Evolutionary conservation across 352 stramenopile species (phyloP).

Genomic region (Pythium folliculosum): DNA sequence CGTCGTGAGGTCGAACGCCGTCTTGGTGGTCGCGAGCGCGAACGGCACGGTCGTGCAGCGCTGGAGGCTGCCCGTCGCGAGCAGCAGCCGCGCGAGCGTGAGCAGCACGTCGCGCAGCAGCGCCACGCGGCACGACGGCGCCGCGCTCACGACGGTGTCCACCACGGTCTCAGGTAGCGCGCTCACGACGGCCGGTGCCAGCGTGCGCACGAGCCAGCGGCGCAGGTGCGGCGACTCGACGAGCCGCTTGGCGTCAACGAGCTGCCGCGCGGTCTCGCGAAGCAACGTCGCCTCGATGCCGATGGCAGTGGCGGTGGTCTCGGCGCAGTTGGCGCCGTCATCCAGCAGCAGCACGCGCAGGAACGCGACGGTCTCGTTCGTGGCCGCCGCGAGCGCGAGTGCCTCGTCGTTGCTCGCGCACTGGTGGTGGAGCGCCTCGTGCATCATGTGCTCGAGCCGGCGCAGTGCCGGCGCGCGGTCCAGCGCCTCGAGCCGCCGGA

Average conservation of each 20-base stretch:
- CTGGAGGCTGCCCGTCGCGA: conserved; percentile 40
- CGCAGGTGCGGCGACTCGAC: neutral
- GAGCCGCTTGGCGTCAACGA: neutral
- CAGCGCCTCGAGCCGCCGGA: conserved; percentile 34
- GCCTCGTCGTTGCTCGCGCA: conserved; percentile 41
- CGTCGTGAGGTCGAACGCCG: conserved; percentile 48
- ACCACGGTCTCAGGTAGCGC: conserved; percentile 7
- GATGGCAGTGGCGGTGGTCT: conserved; percentile 8
- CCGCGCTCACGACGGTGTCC: neutral
- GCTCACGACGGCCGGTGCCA: conserved; percentile 17
- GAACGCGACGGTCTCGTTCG: conserved; percentile 25
- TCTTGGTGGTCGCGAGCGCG: conserved; percentile 41
- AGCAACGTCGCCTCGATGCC: neutral
- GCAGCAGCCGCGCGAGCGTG: conserved; percentile 46
- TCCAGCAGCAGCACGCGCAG: conserved; percentile 5
- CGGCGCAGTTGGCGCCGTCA: neutral
- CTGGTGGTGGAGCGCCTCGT: conserved; percentile 57
- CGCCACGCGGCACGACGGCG: neutral
- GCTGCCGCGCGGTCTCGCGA: neutral
- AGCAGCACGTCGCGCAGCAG: conserved; percentile 39
- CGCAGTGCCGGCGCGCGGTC: conserved; percentile 33
- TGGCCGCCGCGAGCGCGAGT: conserved; percentile 16
- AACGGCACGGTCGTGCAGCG: conserved; percentile 49
- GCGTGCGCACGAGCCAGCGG: conserved; percentile 11
- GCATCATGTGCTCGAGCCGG: conserved; percentile 50